Evolutionary conservation across 805 yeast genomes (phyloP), one percentile per base, ranked within the genome.

Genomic region (Schwanniomyces yamadae): DNA sequence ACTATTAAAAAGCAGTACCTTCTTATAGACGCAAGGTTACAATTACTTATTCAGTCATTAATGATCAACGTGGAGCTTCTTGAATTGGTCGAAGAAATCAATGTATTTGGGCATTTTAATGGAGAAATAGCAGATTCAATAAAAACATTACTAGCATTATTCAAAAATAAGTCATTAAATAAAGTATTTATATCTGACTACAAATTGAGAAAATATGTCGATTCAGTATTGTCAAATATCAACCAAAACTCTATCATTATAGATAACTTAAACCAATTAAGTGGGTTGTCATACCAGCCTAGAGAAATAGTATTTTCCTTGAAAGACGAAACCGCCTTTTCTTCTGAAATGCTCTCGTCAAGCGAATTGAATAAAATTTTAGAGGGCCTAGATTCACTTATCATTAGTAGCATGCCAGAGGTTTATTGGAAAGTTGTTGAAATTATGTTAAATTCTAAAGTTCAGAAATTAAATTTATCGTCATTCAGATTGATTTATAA

Each of bases 11-110:
- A 46, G 11, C 66, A 63, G 25, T 22, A 39, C 24, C 48, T 46
- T 18, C 36, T 63, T 40, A 49, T 65, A 19, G 40, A 44, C 29
- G 65, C 66, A 11, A 45, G 60, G 34, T 33, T 66, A 25, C 37
- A 43, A 22, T 48, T 56, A 1, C 45, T 67, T 29, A 41, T 46
- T 14, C 43, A 37, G 17, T 48, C 68, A 2, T 34, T 65, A 16
- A 14, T 19, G 10, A 43, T 64, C 13, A 66, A 66, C 36, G 52
- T 58, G 0, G 37, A 33, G 13, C 50, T 67, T 25, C 41, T 33
- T 1, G 32, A 38, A 6, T 39, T 44, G 33, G 42, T 59, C 4
- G 36, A 50, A 18, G 50, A 51, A 19, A 28, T 62, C 3, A 40
- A 37, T 9, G 41, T 59, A 4, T 39, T 41, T 31, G 55, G 48